A percentile compares a stretch with the other conserved stretches of the same genome.
phyloP scores from a whole-genome alignment of 2,329 filamentous ascomycete genomes.

The Canariomyces notabilis region DNA sequence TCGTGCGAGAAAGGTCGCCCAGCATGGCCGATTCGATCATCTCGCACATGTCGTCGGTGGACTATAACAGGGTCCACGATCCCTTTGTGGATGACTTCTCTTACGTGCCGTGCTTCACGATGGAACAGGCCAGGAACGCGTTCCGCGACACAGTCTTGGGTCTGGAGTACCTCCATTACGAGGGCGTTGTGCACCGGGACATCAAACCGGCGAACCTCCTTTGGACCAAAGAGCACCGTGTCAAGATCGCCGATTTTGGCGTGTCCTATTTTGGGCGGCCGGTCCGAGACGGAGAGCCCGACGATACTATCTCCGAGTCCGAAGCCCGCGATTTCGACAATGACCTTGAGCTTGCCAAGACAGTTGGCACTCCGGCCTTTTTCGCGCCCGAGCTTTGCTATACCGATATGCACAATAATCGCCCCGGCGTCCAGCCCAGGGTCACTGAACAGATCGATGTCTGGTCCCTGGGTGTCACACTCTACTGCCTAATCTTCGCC shows the following conservation, averaged over 20 bases:
- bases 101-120: conserved; percentile 88
- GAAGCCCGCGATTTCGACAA: conserved; percentile 86
- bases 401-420: conserved; percentile 63
- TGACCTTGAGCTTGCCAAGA: conserved; percentile 94
- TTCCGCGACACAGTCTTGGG: conserved; percentile 93
- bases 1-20: conserved; percentile 62
- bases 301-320: conserved; percentile 69
- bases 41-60: conserved; percentile 62
- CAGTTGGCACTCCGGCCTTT: conserved; percentile 94
- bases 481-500: conserved; percentile 92
- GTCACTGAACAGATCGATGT: conserved; percentile 94
- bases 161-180: conserved; percentile 86
- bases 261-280: conserved; percentile 94
- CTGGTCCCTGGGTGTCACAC: conserved; percentile 92
- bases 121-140: conserved; percentile 73
- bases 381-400: conserved; percentile 96
- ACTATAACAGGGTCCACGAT: conserved; percentile 57
- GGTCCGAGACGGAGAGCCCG: conserved; percentile 73
- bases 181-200: conserved; percentile 78
- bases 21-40: conserved; percentile 76
- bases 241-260: conserved; percentile 98
- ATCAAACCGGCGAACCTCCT: conserved; percentile 89
- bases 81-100: conserved; percentile 80
- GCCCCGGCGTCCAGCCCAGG: conserved; percentile 50
- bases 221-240: conserved; percentile 75